Base-by-base conservation (phyloP, 148 eudicot genomes). In the Rhododendron ferrugineum region DNA sequence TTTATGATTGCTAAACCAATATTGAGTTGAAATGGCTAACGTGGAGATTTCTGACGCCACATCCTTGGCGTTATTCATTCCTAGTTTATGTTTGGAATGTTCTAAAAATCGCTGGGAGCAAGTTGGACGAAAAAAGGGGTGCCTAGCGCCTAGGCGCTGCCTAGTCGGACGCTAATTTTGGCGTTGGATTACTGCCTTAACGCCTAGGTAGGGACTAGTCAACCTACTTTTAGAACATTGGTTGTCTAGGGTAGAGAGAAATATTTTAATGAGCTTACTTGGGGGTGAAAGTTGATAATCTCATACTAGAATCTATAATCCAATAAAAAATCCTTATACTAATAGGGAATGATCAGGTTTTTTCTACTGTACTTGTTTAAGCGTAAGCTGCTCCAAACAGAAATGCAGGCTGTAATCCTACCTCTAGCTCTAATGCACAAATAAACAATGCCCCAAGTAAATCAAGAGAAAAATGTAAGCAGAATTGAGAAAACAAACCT, bases 401-500 rank as follows among this genome's bases (percentile, higher is more conserved):
- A 52, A 14, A 52, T 15, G 58, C 49, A 46, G 49, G 9, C 49
- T 46, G 49, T 9, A 46, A 46, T 46, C 49, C 49, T 46, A 20
- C 28, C 30, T 10, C 32, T 30, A 30, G 37, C 75, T 68, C 74
- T 70, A 30, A 70, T 4, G 7, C 18, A 30, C 8, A 30, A 70
- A 70, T 5, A 11, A 73, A 73, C 20, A 34, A 14, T 13, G 22
- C 42, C 42, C 22, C 3, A 20, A 36, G 9, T 44, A 40, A n/a
- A n/a, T 46, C 34, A n/a, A 46, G 7, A 23, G 15, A 13, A 46
- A 78, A 23, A 9, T 26, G 30, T 18, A 6, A 50, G 20, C 32
- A 73, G 34, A 85, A 75, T 70, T 22, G 62, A 84, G 28, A 54
- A 82, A 84, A 40, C 86, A 77, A 86, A 94, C 96, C 94, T 91